Conservation (phyloP, 2,329 filamentous ascomycete genomes). For the Diaporthe nobilis region DNA sequence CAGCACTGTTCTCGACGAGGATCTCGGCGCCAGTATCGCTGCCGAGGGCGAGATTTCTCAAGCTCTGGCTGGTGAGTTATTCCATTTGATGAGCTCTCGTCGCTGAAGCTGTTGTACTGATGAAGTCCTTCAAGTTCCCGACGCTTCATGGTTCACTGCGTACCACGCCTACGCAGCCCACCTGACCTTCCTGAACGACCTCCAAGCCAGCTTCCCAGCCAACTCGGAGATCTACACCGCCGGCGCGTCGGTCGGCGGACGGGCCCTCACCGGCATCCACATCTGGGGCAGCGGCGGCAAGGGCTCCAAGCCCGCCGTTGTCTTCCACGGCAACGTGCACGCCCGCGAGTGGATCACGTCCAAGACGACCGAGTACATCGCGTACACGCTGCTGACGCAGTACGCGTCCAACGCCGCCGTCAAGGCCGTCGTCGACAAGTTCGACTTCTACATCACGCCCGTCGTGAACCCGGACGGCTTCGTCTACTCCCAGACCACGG, state of each 20-base stretch:
- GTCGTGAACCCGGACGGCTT: slow-evolving; percentile 69
- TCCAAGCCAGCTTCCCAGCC: slow-evolving; percentile 59
- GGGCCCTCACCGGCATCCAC: slow-evolving; percentile 72
- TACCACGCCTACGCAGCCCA: slow-evolving; percentile 69
- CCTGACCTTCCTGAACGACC: slow-evolving; percentile 60
- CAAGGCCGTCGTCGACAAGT: slow-evolving; percentile 65
- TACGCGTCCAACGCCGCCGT: slow-evolving; percentile 56
- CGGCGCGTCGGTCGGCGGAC: slow-evolving; percentile 61
- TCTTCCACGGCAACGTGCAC: slow-evolving; percentile 68
- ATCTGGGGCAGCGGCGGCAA: slow-evolving; percentile 63
- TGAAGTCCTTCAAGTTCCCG: slow-evolving; percentile 52
- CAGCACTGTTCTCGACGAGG: slow-evolving; percentile 43
- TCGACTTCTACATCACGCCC: slow-evolving; percentile 72
- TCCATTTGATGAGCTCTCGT: too few relatives aligned
- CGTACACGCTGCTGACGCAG: slow-evolving; percentile 61
- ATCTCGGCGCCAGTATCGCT: slow-evolving; percentile 45
- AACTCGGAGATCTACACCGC: slow-evolving; percentile 63
- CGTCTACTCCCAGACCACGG: slow-evolving; percentile 63
- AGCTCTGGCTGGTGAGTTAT: slow-evolving; percentile 4
- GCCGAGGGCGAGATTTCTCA: slow-evolving; percentile 42
- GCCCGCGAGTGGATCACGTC: slow-evolving; percentile 69
- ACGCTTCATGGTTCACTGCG: slow-evolving; percentile 63
- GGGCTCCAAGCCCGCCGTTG: slow-evolving; percentile 62
- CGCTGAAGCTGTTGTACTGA: background rate
- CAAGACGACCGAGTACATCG: slow-evolving; percentile 63